phyloP scores from a whole-genome alignment of 2,329 filamentous ascomycete genomes.

The Colletotrichum sp. region DNA sequence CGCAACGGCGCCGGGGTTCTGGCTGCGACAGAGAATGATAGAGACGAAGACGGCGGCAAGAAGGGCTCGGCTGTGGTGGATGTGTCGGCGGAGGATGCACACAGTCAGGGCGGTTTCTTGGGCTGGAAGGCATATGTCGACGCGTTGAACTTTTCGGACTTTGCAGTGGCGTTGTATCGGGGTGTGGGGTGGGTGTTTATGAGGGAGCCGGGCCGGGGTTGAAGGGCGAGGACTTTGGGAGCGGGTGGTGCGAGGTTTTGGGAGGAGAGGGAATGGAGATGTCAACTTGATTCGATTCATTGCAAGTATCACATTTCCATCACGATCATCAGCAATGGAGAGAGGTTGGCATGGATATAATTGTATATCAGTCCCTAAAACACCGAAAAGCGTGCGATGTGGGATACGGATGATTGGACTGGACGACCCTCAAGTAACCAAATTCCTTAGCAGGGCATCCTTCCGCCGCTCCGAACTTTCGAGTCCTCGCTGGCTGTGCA shows the following conservation, averaged over 20 bases:
- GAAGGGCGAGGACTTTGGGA: neutral
- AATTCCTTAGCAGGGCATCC: neutral
- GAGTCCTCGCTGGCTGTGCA: neutral
- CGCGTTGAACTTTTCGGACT: neutral
- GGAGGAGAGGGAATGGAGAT: neutral
- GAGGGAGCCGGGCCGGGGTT: neutral
- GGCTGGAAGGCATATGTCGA: neutral
- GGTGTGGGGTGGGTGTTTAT: neutral
- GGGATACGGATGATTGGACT: neutral
- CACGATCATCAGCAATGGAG: neutral
- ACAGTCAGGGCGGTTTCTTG: neutral
- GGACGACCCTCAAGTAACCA: accelerated
- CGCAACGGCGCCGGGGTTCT: neutral
- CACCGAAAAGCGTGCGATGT: neutral
- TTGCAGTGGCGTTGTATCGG: neutral
- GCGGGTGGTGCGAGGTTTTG: accelerated
- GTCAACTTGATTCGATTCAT: accelerated
- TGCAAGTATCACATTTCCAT: neutral
- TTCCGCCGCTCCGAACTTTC: neutral
- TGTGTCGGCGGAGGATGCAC: neutral
- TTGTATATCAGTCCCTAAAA: neutral
- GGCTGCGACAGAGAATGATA: neutral
- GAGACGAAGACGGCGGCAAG: neutral
- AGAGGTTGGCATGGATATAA: neutral
- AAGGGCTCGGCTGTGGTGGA: neutral